Conservation (phyloP, 2,329 filamentous ascomycete genomes). For the Emmonsiellopsis sp. region DNA sequence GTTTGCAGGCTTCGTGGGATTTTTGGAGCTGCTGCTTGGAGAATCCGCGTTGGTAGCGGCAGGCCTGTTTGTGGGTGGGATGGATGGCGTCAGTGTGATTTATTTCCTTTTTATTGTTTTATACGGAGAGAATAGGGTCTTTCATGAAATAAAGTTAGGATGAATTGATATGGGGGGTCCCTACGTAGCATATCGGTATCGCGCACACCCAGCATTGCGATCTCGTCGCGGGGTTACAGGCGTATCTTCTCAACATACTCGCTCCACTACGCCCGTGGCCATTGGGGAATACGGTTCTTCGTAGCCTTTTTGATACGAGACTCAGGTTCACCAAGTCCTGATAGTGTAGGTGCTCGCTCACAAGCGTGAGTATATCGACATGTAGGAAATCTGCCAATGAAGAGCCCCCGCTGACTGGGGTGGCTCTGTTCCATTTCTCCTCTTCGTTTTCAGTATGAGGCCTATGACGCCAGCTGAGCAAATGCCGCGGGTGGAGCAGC, state of each 20-base stretch:
- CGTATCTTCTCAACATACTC: not conserved
- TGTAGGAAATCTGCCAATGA: not conserved
- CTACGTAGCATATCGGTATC: not conserved
- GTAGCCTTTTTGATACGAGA: conserved; percentile 2
- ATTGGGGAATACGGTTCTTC: not conserved
- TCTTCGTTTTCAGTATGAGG: not conserved
- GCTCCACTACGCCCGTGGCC: not conserved
- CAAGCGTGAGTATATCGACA: not conserved
- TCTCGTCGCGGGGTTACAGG: not conserved
- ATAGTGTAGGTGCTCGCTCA: conserved; percentile 1
- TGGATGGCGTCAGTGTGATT: not conserved
- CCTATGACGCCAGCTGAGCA: not conserved
- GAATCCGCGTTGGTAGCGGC: not conserved
- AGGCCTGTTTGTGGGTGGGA: not conserved
- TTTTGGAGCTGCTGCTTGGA: not conserved
- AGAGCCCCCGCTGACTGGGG: not conserved
- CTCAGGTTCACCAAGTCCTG: conserved; percentile 4
- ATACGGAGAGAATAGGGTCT: not conserved
- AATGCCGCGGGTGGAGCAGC: not conserved
- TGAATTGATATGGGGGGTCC: not conserved
- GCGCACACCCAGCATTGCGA: not conserved
- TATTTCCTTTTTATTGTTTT: not conserved
- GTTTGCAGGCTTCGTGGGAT: not conserved
- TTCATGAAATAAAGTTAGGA: too few species aligned
- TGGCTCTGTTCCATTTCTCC: not conserved